Evolutionary conservation across 495 filamentous ascomycete species (phyloP).

Genomic region (Rhizodiscina lignyota): DNA sequence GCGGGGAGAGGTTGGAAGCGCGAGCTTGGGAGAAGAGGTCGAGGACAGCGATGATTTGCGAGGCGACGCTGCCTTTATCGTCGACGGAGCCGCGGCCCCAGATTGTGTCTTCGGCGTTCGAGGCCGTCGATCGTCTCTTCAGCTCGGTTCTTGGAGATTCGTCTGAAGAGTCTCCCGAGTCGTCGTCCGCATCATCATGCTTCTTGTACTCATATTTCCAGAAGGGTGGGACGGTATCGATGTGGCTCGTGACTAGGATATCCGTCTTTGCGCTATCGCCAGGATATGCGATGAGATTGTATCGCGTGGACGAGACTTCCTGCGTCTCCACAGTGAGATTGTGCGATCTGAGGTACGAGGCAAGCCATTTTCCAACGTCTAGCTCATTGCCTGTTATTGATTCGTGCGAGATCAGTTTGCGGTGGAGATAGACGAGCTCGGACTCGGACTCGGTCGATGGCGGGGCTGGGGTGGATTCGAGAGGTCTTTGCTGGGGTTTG

Average conservation of each 20-base stretch:
- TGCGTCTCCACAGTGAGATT: slow-evolving; percentile 54
- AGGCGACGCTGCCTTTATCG: slow-evolving; percentile 75
- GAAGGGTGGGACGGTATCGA: slow-evolving; percentile 32
- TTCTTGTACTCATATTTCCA: slow-evolving; percentile 2
- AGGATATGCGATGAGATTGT: slow-evolving; percentile 70
- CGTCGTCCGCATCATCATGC: no score
- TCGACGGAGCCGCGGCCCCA: slow-evolving; percentile 75
- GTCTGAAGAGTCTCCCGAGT: no score
- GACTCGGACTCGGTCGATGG: background rate
- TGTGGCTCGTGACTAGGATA: slow-evolving; percentile 60
- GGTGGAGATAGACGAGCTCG: slow-evolving; percentile 60
- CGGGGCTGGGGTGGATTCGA: no score
- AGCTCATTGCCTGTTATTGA: slow-evolving; percentile 65
- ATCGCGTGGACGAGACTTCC: slow-evolving; percentile 27
- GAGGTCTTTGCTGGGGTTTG: no score
- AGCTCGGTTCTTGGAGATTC: no score
- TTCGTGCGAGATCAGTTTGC: slow-evolving; percentile 52
- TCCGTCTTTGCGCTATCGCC: slow-evolving; percentile 36
- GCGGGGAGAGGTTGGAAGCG: slow-evolving; percentile 15
- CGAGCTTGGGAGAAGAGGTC: slow-evolving; percentile 31
- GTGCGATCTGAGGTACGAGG: slow-evolving; percentile 37
- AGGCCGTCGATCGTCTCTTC: no score
- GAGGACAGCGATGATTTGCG: slow-evolving; percentile 50
- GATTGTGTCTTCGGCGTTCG: slow-evolving; percentile 28
- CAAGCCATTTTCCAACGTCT: slow-evolving; percentile 49